A percentile compares a stretch with the other conserved stretches of the same genome.
Evolutionary conservation across 495 filamentous ascomycete species (phyloP).

Genomic region (Pseudomonodictys pantanalensis): DNA sequence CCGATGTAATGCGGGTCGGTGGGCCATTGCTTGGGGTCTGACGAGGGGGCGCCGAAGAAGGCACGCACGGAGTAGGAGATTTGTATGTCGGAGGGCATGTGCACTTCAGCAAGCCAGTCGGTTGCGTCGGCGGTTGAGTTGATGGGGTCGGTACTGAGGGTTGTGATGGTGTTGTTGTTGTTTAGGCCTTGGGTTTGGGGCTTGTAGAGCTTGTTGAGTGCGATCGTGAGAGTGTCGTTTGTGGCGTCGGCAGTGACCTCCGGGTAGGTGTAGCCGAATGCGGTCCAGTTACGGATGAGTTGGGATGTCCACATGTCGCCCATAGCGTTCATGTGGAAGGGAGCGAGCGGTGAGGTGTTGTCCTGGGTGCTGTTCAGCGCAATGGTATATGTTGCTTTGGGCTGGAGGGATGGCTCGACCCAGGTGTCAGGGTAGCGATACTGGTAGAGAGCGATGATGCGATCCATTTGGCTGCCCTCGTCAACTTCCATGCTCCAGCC

Average conservation of each 20-base stretch:
- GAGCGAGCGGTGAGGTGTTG: constrained; percentile 14
- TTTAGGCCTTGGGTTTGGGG: constrained; percentile 13
- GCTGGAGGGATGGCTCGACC: constrained; percentile 9
- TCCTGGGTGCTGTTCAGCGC: constrained; percentile 3
- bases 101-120: constrained; percentile 23
- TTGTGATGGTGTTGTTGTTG: constrained; percentile 11
- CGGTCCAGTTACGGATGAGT: constrained; percentile 33
- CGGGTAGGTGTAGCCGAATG: constrained; percentile 51
- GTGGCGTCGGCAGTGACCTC: constrained; percentile 41
- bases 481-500: neutral
- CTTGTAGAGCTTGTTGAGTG: constrained; percentile 22
- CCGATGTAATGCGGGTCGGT: constrained; percentile 27
- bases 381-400: constrained; percentile 8
- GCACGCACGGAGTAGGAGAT: constrained; percentile 15
- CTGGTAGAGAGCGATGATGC: constrained; percentile 26
- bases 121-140: constrained; percentile 13
- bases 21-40: constrained; percentile 11
- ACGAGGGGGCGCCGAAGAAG: constrained; percentile 11
- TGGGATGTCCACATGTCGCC: constrained; percentile 38
- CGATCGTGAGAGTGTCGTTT: constrained; percentile 13
- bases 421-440: constrained; percentile 21
- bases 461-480: constrained; percentile 17
- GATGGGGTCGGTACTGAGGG: neutral
- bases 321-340: constrained; percentile 42
- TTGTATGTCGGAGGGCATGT: constrained; percentile 20